These are phyloP conservation scores for Nelumbo lutea DNA, from an alignment of 164 flowering plant species.

Conservation along the genomic window DNA sequence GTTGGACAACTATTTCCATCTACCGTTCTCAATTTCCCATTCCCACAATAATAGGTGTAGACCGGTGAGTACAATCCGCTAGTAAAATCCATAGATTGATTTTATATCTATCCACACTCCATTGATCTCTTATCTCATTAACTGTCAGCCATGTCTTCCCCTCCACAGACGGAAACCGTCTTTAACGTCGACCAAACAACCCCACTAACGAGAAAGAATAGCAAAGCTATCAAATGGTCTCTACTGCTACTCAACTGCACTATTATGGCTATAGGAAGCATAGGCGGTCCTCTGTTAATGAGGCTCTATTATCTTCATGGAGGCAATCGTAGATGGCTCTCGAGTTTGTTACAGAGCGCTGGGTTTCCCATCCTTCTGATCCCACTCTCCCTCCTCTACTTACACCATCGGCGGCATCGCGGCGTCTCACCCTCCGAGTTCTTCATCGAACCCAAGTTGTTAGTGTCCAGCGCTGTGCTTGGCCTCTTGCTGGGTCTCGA, in stretches of 20 bases:
- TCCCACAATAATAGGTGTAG: too few species aligned
- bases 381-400: conserved; percentile 9
- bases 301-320: conserved; percentile 15
- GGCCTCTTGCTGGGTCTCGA: conserved; percentile 4
- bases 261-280: not conserved
- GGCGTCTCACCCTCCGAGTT: not conserved
- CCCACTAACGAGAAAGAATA: too few species aligned
- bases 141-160: too few species aligned
- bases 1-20: too few species aligned
- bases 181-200: too few species aligned
- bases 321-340: conserved; percentile 6
- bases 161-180: too few species aligned
- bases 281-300: conserved; percentile 13
- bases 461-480: conserved; percentile 1
- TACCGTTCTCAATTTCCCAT: too few species aligned
- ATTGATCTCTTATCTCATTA: too few species aligned
- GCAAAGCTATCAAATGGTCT: too few species aligned
- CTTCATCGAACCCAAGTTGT: conserved; percentile 7
- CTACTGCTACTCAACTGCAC: not conserved
- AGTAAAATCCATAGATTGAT: too few species aligned
- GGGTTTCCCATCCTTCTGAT: conserved; percentile 9
- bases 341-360: not conserved
- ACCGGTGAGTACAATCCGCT: too few species aligned
- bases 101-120: too few species aligned
- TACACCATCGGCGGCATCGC: not conserved